Evolutionary conservation across 495 filamentous ascomycete species (phyloP), one percentile per base, ranked within the genome.

Genomic region (Penicillium roqueforti): DNA sequence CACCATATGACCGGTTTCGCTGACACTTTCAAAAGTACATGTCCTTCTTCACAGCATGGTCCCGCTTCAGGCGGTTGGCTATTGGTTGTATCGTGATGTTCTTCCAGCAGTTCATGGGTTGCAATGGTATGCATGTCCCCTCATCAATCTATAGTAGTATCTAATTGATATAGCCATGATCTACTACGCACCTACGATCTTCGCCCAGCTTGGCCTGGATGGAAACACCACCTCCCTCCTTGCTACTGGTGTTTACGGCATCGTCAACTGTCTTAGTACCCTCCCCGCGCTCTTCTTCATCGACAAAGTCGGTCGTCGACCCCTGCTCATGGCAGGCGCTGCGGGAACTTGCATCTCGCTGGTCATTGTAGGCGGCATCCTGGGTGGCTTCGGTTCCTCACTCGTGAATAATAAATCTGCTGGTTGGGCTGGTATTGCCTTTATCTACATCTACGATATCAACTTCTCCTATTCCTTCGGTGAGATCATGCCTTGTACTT

Each of bases 31-130:
- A 29, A 32, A 22, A 76, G 68, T 75, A 89, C 69, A 73, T 88
- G 29, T 86, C 88, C 59, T 86, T 88, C 44, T 77, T 89, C 1
- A 83, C 85, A n/a, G 86, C 84, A 43, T 82, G 79, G 60, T 81
- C 83, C 20, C 78, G 91, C 10, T 91, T 92, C 74, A 79, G 80
- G 60, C 84, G 81, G 13, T 79, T 79, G 66, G 78, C 86, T 18
- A 90, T 92, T 82, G 85, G 91, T 51, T 85, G 82, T 64, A 83
- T 85, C 25, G 86, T 91, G 16, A 91, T 89, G 88, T 81, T 82
- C 68, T 86, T 88, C 74, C 83, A 89, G 72, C 85, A 91, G 67
- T 92, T 87, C 79, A 86, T 83, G 19, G 87, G 87, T 16, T 73
- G 71, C 50, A 73, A 75, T 51, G 73, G 65, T 68, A 40, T 25